Conservation (phyloP, 805 yeast species). For the Suhomyces tanzawaensis region DNA sequence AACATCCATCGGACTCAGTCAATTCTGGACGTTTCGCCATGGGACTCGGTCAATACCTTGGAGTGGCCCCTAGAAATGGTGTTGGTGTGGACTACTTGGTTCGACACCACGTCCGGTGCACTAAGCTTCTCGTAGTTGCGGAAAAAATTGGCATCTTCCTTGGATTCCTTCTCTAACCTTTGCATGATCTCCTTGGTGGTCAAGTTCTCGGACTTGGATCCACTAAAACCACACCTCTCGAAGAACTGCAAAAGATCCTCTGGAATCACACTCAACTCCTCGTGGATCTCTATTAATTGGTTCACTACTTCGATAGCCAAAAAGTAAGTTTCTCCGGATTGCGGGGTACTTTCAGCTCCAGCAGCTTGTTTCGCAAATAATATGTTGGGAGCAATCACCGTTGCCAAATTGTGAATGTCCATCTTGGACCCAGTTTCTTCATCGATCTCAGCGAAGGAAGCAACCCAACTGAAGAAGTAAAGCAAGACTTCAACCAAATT, state of each 20-base stretch:
- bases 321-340: slow-evolving; percentile 69
- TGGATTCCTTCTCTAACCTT: slow-evolving; percentile 29
- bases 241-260: slow-evolving; percentile 52
- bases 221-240: slow-evolving; percentile 41
- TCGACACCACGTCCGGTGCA: slow-evolving; percentile 14
- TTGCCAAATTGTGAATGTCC: slow-evolving; percentile 94
- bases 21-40: slow-evolving; percentile 26
- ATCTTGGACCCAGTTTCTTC: slow-evolving; percentile 85
- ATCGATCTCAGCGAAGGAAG: slow-evolving; percentile 90
- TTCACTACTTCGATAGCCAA: slow-evolving; percentile 89
- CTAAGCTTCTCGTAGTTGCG: slow-evolving; percentile 10
- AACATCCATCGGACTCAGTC: slow-evolving; percentile 5
- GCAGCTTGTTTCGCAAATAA: slow-evolving; percentile 55
- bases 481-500: slow-evolving; percentile 84
- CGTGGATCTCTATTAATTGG: slow-evolving; percentile 76
- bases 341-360: slow-evolving; percentile 18
- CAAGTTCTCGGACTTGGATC: slow-evolving; percentile 15
- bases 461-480: slow-evolving; percentile 89
- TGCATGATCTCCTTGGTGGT: slow-evolving; percentile 36
- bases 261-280: slow-evolving; percentile 77
- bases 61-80: slow-evolving; percentile 33
- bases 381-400: slow-evolving; percentile 92
- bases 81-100: slow-evolving; percentile 27
- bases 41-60: slow-evolving; percentile 25
- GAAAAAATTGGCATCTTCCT: slow-evolving; percentile 34